Evolutionary conservation across 116 monocot genomes (phyloP), one percentile per base, ranked within the genome.

Genomic region (Zostera marina): DNA sequence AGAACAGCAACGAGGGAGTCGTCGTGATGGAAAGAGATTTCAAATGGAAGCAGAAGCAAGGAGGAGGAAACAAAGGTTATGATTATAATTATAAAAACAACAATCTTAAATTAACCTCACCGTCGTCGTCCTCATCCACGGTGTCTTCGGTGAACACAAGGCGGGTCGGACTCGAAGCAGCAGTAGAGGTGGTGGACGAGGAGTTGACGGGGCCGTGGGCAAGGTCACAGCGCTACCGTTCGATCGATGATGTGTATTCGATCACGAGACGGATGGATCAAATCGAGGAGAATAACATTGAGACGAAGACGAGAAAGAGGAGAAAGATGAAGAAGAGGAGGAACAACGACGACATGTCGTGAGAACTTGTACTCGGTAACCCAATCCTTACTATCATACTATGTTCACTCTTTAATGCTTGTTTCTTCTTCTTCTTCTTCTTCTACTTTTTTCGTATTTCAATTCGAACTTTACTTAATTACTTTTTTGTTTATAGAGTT

Each of bases 201-300:
- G 44, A 65, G 42, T 15, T 55, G 65, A 55, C 65, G 7, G 54
- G 65, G 13, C 65, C 55, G 42, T 55, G 42, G 54, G 65, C 65
- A 44, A 43, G 65, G 44, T 5, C 17, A 44, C 54, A 54, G 65
- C 42, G 54, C 54, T 54, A 55, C 65, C 65, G 55, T 11, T 16
- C 52, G 38, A 16, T 63, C 41, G 20, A 32, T 4, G 52, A 52
- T 6, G 24, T 63, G 41, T 63, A 63, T 32, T 19, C 5, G 61
- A 26, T 45, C 14, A 61, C 61, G 7, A 21, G 10, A 12, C 17
- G 46, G 61, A 47, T 61, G 9, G 61, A 47, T 44, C 47, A 13
- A 3, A 5, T 17, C 20, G 58, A 39, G 11, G 58, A n/a, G 44
- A n/a, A 23, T 19, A 23, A 47, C 16, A 8, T 16, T 0, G 16